Evolutionary conservation across 2,329 filamentous ascomycete species (phyloP).

Genomic region (Xylariaceae sp.): DNA sequence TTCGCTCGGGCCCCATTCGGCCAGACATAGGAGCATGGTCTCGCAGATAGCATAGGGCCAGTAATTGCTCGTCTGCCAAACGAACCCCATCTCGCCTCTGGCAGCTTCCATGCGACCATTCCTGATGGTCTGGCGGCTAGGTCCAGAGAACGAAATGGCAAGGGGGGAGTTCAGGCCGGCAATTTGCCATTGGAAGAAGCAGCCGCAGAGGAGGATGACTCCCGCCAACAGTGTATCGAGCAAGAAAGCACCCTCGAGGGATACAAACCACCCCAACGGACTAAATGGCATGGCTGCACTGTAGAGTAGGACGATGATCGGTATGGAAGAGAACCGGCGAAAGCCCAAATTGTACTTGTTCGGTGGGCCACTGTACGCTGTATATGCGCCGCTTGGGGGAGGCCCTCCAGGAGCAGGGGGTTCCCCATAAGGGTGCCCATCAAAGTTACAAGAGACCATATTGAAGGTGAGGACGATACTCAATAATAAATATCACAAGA

Average conservation of each 20-base stretch:
- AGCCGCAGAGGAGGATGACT: constrained; percentile 31
- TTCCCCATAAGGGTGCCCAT: neutral
- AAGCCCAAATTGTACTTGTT: constrained; percentile 4
- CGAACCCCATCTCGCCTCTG: constrained; percentile 6
- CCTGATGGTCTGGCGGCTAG: constrained; percentile 5
- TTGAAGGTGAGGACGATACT: neutral
- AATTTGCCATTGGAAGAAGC: constrained; percentile 22
- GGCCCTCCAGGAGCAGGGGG: neutral
- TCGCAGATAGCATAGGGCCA: constrained; percentile 16
- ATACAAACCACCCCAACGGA: constrained; percentile 12
- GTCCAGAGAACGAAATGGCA: constrained; percentile 8
- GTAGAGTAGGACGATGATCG: constrained; percentile 16
- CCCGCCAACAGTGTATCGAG: constrained; percentile 41
- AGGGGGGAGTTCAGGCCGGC: constrained; percentile 10
- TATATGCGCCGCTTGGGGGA: constrained; percentile 1
- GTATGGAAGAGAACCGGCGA: constrained; percentile 11
- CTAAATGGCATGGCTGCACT: constrained; percentile 17
- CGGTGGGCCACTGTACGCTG: constrained; percentile 5
- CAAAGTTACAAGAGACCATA: neutral
- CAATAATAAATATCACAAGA: no score
- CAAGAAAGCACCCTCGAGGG: constrained; percentile 33
- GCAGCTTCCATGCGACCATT: constrained; percentile 11
- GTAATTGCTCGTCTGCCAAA: constrained; percentile 17
- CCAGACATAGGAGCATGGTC: constrained; percentile 12
- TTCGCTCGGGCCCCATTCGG: constrained; percentile 17